Evolutionary conservation across 2,329 filamentous ascomycete species (phyloP), one percentile per base, ranked within the genome.

Genomic region (Pseudogymnoascus sp.): DNA sequence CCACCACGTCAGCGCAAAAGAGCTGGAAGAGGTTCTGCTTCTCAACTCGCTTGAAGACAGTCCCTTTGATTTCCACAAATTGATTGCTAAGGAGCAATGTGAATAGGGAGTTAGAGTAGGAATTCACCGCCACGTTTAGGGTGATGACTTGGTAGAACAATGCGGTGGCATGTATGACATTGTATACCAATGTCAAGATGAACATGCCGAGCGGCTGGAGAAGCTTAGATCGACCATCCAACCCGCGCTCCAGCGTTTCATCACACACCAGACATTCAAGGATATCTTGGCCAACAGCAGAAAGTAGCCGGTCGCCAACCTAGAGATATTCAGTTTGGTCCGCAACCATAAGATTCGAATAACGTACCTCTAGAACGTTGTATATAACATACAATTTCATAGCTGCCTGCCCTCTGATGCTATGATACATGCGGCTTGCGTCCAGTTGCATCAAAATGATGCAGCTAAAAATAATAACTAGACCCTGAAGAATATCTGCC

Each of bases 361-460:
- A 20, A 65, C 72, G 63, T 70, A 86, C 85, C 75, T 99, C 94
- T 4, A 99, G 83, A 34, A 97, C 90, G 70, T 99, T 99, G 79
- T 96, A 99, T 61, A 99, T 97, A 62, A 99, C 94, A 72, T 99
- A 99, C 9, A 99, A 82, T 72, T 99, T 99, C 76, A 99, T 97
- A 6, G 93, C 92, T 1, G 92, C 93, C 73, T 99, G 94, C 0
- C 91, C 94, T 54, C 93, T 88, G 68, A 99, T 96, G 69, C 92
- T 92, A 73, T 99, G 94, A 70, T 99, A 99, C 90, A 97, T 97
- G 59, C 92, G 85, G 71, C 92, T 97, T 5, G 94, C 94, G 72
- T 99, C 95, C 50, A 99, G 87, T 22, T 84, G 87, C 86, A 96
- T 93, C 58, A 99, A 78, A 12, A 93, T 85, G 59, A 88, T 78